A percentile compares a stretch with the other conserved stretches of the same genome.
phyloP scores from a whole-genome alignment of 208 protist species.

The Leishmania major region DNA sequence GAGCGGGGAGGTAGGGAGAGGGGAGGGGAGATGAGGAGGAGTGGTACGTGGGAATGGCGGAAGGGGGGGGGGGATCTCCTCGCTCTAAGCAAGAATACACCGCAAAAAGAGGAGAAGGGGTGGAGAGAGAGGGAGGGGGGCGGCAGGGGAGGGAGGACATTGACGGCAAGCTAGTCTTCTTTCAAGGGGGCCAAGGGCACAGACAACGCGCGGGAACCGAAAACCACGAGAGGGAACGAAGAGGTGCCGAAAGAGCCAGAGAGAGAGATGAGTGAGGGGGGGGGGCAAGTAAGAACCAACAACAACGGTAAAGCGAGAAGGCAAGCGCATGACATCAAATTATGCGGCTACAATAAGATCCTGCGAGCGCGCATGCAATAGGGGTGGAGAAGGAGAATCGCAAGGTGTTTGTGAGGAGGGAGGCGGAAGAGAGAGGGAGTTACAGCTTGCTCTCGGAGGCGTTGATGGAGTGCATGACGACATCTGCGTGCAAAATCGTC shows the following conservation, averaged over 20 bases:
- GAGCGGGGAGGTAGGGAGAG: not conserved
- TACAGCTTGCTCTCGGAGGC: conserved; percentile 25
- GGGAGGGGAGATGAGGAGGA: not conserved
- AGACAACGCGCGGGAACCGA: not conserved
- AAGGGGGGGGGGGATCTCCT: not conserved
- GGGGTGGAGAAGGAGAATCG: conserved; percentile 1
- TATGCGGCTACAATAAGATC: not conserved
- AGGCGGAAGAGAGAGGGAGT: not conserved
- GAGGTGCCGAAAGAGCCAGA: not conserved
- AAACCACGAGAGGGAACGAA: not conserved
- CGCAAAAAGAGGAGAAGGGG: not conserved
- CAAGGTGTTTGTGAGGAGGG: not conserved
- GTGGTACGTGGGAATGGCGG: not conserved
- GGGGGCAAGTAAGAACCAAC: not conserved
- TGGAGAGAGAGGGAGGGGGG: too few relatives aligned
- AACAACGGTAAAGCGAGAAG: not conserved
- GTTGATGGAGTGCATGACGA: conserved; percentile 63
- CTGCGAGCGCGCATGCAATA: not conserved
- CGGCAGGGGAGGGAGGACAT: not conserved
- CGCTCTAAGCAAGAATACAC: too few relatives aligned
- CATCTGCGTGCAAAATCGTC: conserved; percentile 47
- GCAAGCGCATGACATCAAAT: not conserved
- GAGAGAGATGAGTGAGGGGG: not conserved
- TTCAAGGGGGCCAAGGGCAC: not conserved
- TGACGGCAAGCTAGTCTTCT: not conserved